phyloP scores from a whole-genome alignment of 495 filamentous ascomycete species.

The Tetracladium setigerum region DNA sequence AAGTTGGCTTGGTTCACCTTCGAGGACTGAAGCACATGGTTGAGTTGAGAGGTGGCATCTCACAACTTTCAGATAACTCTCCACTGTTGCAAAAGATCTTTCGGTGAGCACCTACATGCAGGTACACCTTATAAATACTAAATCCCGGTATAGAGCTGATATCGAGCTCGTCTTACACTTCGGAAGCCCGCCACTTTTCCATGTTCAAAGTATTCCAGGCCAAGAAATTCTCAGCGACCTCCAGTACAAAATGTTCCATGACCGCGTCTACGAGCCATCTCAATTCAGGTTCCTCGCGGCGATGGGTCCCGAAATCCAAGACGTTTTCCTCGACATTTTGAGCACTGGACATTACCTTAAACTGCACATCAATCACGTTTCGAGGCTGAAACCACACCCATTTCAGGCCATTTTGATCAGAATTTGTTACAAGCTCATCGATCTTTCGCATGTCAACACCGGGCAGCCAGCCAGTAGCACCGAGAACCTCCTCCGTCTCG shows the following conservation, averaged over 20 bases:
- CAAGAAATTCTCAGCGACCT: neutral
- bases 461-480: neutral
- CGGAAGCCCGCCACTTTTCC: neutral
- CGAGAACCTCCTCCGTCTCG: slow-evolving; percentile 8
- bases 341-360: too few species aligned
- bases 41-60: slow-evolving; percentile 10
- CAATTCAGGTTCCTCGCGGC: neutral
- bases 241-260: neutral
- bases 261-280: neutral
- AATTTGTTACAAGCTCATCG: neutral
- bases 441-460: neutral
- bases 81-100: slow-evolving; percentile 11
- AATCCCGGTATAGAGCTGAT: slow-evolving; percentile 1
- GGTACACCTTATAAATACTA: neutral
- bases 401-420: too few species aligned
- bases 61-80: neutral
- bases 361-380: too few species aligned
- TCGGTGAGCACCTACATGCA: neutral
- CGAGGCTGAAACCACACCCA: too few species aligned
- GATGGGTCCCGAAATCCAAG: neutral
- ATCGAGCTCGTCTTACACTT: slow-evolving; percentile 1
- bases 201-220: neutral
- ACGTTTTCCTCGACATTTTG: slow-evolving; percentile 2
- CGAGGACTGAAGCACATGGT: slow-evolving; percentile 11
- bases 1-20: slow-evolving; percentile 11